These are phyloP conservation scores for Prunus yedoensis DNA, from an alignment of 331 rosid species.

Conservation along the genomic window DNA sequence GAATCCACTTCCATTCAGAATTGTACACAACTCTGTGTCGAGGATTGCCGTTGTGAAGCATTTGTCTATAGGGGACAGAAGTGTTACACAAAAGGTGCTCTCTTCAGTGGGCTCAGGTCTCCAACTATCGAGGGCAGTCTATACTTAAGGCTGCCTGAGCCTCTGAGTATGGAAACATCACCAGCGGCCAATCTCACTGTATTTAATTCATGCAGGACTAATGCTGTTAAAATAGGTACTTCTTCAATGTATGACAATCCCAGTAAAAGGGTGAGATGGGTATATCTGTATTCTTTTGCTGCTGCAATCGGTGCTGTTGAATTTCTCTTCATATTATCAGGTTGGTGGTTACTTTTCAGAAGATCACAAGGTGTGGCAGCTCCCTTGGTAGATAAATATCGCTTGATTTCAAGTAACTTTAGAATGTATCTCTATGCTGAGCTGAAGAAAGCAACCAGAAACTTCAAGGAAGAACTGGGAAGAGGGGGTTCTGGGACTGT, in stretches of 20 bases:
- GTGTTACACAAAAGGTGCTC: not conserved
- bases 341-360: not conserved
- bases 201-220: not conserved
- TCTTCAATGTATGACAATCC: not conserved
- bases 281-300: slow-evolving; percentile 12
- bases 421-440: slow-evolving; percentile 3
- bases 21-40: not conserved
- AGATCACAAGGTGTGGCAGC: not conserved
- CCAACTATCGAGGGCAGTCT: not conserved
- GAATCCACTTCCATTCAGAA: not conserved
- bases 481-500: too few species aligned
- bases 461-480: too few species aligned
- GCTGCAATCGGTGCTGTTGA: not conserved
- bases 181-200: not conserved
- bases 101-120: not conserved
- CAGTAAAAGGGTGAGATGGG: not conserved
- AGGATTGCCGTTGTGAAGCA: not conserved
- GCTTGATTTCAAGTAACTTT: not conserved
- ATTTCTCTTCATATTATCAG: slow-evolving; percentile 3
- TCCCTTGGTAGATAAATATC: slow-evolving; percentile 1
- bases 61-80: not conserved
- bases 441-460: not conserved
- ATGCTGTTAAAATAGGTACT: too few species aligned
- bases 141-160: not conserved
- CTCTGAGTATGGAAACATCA: not conserved